phyloP scores from a whole-genome alignment of 305 asterid species.

The Ruellia speciosa region DNA sequence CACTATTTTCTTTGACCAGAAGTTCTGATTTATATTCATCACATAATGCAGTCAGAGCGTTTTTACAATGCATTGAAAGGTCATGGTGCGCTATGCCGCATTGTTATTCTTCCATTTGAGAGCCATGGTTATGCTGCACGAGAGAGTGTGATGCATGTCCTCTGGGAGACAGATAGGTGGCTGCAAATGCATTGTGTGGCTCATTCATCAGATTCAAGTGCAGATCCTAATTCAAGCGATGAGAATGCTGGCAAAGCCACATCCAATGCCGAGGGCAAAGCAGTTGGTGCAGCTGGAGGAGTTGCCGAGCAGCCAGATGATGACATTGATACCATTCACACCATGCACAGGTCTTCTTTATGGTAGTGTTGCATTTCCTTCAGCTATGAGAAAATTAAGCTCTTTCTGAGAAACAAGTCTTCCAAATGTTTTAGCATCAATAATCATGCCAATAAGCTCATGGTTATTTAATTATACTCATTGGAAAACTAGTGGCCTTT shows the following conservation, averaged over 20 bases:
- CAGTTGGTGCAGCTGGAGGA: constrained; percentile 59
- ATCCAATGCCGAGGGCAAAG: constrained; percentile 35
- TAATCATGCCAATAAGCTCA: too few species aligned
- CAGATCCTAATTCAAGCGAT: constrained; percentile 25
- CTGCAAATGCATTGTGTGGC: constrained; percentile 58
- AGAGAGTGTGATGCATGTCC: constrained; percentile 94
- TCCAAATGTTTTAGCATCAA: neutral
- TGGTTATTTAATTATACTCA: too few species aligned
- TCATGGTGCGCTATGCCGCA: constrained; percentile 87
- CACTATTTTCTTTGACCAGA: neutral
- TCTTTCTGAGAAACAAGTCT: neutral
- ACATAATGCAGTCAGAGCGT: constrained; percentile 71
- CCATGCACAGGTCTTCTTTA: constrained; percentile 45
- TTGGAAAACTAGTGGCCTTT: too few species aligned
- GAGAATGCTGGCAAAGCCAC: constrained; percentile 25
- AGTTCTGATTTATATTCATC: constrained; percentile 8
- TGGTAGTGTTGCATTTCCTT: constrained; percentile 30
- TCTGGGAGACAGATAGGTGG: constrained; percentile 99
- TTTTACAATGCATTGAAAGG: constrained; percentile 95
- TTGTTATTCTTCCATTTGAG: constrained; percentile 86
- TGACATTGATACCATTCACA: constrained; percentile 29
- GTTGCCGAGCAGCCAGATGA: constrained; percentile 45
- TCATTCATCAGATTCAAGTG: constrained; percentile 36
- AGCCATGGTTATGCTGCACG: constrained; percentile 96
- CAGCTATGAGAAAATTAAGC: neutral